Percentiles rank a stretch among this genome's conserved stretches.
Conservation (phyloP, 225 moss, liverwort and hornwort species). For the Marchantia paleacea region DNA sequence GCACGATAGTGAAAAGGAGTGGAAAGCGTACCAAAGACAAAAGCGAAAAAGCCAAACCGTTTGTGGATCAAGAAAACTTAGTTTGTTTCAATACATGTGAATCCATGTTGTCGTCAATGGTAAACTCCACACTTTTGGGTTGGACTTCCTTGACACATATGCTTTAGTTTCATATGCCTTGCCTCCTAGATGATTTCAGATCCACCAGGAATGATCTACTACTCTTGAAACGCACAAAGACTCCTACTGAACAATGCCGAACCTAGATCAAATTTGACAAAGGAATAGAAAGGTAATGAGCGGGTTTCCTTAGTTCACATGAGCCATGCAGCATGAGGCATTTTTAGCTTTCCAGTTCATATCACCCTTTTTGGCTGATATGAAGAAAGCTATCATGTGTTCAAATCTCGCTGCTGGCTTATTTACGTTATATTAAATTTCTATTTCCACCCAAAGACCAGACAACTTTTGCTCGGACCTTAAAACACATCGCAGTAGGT, state of each 20-base stretch:
- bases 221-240: background rate
- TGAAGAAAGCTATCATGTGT: too few species aligned
- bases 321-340: background rate
- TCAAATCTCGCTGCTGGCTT: too few species aligned
- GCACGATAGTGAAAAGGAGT: too few species aligned
- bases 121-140: background rate
- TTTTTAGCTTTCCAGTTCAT: too few species aligned
- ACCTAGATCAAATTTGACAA: background rate
- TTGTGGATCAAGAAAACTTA: too few species aligned
- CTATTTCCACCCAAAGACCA: background rate
- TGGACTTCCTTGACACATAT: background rate
- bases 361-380: too few species aligned
- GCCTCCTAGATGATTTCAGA: background rate
- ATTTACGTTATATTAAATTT: background rate
- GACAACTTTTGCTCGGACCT: constrained; percentile 20
- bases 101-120: too few species aligned
- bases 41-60: too few species aligned
- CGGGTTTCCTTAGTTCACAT: background rate
- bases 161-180: background rate
- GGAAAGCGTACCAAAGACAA: too few species aligned
- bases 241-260: background rate
- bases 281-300: background rate
- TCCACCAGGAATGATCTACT: background rate
- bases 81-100: too few species aligned
- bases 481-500: constrained; percentile 21